Base-by-base conservation (phyloP, 2,329 filamentous ascomycete species). In the Magnaporthiopsis rhizophila region DNA sequence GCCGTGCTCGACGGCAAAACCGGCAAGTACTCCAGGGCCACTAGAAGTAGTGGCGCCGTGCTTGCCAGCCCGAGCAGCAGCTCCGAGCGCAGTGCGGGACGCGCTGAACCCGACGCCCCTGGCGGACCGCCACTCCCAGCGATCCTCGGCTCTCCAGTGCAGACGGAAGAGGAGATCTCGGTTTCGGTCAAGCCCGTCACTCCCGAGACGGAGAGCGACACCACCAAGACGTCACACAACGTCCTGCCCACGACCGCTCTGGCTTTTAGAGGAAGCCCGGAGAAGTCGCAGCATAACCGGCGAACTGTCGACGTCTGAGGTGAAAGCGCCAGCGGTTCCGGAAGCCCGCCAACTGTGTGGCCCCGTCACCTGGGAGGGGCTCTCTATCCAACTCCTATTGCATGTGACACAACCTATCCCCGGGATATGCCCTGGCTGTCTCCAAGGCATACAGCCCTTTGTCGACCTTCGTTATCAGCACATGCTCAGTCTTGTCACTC, bases 231-330 rank as follows among this genome's bases (percentile, higher is more conserved):
- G 8, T 11, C 45, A 11, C 45, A 53, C 59, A 60, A 60, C 45
- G 24, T 9, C 34, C 32, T 28, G 45, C 34, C 59, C 62, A 71
- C 78, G 32, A 81, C 80, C 18, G 75, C 82, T 36, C 73, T 88
- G 69, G 83, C 85, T 69, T 84, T 85, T 76, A 82, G 85, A 70
- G 82, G 83, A 68, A 87, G 85, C 70, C 85, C 85, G 30, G 86
- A 87, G 71, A 87, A 87, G 75, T 70, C 76, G 62, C 75, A 77
- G 63, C 70, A 71, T 60, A 68, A 76, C 45, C 70, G 72, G 11
- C 69, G 66, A 57, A 69, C 74, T 24, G 68, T 78, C 45, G 70
- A 74, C 66, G 71, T 76, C 45, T 69, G 69, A 57, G n/a, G n/a
- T 24, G 45, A 53, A 11, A 11, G 9, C 45, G 5, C 18, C 15